Evolutionary conservation across 352 stramenopile species (phyloP).

Genomic region (Globisporangium spinosum): DNA sequence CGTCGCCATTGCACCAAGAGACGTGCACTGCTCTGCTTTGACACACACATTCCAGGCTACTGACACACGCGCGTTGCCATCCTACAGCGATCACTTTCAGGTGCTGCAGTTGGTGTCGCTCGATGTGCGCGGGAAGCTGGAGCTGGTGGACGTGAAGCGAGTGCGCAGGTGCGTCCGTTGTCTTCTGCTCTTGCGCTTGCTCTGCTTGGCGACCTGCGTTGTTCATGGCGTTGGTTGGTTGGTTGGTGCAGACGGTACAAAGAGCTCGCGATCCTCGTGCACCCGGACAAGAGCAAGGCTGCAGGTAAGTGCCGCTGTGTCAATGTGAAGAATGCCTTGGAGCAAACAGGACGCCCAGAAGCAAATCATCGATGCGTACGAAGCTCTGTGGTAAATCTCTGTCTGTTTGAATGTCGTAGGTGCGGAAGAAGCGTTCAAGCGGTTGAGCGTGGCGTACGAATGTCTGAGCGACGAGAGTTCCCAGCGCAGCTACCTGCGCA

Average conservation of each 20-base stretch:
- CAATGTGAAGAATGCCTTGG: too few species aligned
- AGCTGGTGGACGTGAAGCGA: conserved; percentile 23
- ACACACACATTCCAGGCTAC: not conserved
- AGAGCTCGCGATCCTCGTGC: conserved; percentile 44
- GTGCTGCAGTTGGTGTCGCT: conserved; percentile 32
- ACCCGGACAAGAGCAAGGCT: conserved; percentile 60
- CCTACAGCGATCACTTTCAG: conserved; percentile 33
- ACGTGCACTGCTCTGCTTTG: not conserved
- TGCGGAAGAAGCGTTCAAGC: conserved; percentile 76
- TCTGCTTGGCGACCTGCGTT: not conserved
- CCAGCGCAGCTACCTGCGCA: conserved; percentile 51
- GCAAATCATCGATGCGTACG: not conserved
- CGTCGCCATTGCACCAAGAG: not conserved
- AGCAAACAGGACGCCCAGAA: not conserved
- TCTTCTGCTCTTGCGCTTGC: not conserved
- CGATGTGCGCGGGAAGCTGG: not conserved
- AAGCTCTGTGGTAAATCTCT: not conserved
- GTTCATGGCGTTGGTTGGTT: not conserved
- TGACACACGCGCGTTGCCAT: not conserved
- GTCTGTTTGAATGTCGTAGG: conserved; percentile 27
- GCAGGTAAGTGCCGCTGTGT: conserved; percentile 16
- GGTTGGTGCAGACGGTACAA: conserved; percentile 36
- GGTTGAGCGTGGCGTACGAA: conserved; percentile 71
- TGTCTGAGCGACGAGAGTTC: conserved; percentile 47
- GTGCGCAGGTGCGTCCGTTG: conserved; percentile 29